Conservation (phyloP, 1,284 basidiomycete species). For the Apiotrichum laibachii region DNA sequence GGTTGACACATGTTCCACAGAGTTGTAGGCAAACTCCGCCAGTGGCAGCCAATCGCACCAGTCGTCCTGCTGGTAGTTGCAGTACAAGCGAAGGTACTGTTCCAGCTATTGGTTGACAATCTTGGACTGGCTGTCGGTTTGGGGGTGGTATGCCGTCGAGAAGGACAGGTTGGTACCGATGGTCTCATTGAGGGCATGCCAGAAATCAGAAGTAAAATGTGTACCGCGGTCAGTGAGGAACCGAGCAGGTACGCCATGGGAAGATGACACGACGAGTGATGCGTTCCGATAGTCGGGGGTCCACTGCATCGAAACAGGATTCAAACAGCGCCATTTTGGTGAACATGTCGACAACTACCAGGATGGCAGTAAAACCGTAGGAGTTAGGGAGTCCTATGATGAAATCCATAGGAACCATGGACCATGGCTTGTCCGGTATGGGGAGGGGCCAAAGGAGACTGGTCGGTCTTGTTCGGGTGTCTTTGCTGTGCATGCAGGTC, state of each 20-base stretch:
- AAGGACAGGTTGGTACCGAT: constrained; percentile 15
- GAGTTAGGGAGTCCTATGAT: constrained; percentile 53
- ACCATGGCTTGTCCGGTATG: constrained; percentile 46
- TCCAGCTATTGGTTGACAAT: constrained; percentile 54
- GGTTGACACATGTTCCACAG: constrained; percentile 37
- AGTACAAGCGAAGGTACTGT: constrained; percentile 41
- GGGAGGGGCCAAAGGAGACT: constrained; percentile 49
- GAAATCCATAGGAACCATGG: constrained; percentile 53
- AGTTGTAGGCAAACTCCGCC: constrained; percentile 57
- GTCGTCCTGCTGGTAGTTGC: constrained; percentile 51
- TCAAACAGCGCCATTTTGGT: constrained; percentile 51
- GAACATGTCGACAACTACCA: constrained; percentile 52
- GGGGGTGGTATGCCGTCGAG: constrained; percentile 53
- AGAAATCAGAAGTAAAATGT: not conserved
- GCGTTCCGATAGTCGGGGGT: not conserved
- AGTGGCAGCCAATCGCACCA: constrained; percentile 54
- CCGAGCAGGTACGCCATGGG: not conserved
- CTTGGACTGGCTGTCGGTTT: constrained; percentile 56
- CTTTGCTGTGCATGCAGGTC: constrained; percentile 46
- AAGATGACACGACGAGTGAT: not conserved
- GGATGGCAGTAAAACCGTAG: constrained; percentile 47
- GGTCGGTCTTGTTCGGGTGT: constrained; percentile 41
- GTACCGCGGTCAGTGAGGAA: not conserved
- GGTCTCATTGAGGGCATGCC: constrained; percentile 5
- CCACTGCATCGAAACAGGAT: constrained; percentile 16